Conservation (phyloP, 441 rosid genomes). For the Populus hybrid region DNA sequence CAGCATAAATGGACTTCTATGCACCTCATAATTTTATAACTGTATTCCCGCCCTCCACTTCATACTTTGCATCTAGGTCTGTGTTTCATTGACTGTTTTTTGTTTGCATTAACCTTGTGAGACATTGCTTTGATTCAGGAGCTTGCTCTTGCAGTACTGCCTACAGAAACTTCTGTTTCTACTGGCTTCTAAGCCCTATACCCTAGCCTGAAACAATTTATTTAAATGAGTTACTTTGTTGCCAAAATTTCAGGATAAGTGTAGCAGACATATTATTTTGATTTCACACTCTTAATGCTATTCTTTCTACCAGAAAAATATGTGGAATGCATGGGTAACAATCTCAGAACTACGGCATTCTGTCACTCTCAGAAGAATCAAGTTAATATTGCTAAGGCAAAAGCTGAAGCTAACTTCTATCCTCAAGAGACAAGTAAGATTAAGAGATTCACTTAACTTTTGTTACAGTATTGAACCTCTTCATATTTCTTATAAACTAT, state of each 20-base stretch:
- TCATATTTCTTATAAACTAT: background rate
- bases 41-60: background rate
- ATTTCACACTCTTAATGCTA: constrained; percentile 13
- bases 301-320: constrained; percentile 50
- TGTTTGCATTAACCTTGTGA: constrained; percentile 6
- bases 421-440: constrained; percentile 70
- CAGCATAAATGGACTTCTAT: background rate
- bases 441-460: constrained; percentile 3
- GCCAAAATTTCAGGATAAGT: background rate
- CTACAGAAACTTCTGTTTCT: background rate
- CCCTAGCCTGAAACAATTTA: background rate
- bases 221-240: background rate
- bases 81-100: background rate
- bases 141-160: background rate
- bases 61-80: background rate
- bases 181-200: background rate
- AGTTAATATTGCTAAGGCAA: constrained; percentile 62
- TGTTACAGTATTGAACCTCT: background rate
- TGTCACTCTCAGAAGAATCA: constrained; percentile 60
- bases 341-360: constrained; percentile 70
- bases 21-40: background rate
- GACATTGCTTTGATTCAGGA: constrained; percentile 1
- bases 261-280: background rate
- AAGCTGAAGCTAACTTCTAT: constrained; percentile 64
- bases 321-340: constrained; percentile 64